Conservation (phyloP, 441 rosid species). For the Mallotus japonicus region DNA sequence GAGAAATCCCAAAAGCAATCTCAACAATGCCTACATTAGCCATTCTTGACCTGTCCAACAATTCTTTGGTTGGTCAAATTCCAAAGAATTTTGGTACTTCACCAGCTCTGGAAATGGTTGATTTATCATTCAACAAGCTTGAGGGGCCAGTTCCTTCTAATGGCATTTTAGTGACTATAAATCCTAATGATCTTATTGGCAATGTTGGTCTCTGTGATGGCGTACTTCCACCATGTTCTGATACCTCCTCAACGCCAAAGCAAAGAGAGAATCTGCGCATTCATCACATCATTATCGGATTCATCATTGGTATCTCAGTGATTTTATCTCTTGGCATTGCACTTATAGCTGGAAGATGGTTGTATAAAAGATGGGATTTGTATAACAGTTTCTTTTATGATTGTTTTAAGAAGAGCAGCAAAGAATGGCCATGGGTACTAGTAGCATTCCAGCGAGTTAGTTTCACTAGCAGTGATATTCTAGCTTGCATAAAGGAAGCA, state of each 20-base stretch:
- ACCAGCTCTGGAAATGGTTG: constrained; percentile 68
- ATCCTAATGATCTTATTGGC: constrained; percentile 63
- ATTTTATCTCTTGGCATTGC: constrained; percentile 46
- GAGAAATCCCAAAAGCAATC: constrained; percentile 61
- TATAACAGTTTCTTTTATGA: constrained; percentile 45
- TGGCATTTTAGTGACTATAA: constrained; percentile 64
- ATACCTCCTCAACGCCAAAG: constrained; percentile 22
- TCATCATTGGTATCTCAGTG: constrained; percentile 53
- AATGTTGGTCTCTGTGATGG: constrained; percentile 72
- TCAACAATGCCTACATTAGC: constrained; percentile 77
- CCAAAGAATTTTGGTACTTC: constrained; percentile 66
- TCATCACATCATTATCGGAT: constrained; percentile 49
- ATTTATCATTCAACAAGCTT: constrained; percentile 69
- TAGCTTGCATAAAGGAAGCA: constrained; percentile 64
- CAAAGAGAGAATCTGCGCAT: constrained; percentile 35
- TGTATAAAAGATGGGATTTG: constrained; percentile 54
- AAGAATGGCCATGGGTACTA: constrained; percentile 87
- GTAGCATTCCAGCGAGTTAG: constrained; percentile 78
- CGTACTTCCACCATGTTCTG: constrained; percentile 61
- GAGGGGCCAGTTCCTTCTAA: constrained; percentile 71
- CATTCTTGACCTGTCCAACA: constrained; percentile 76
- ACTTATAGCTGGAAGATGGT: constrained; percentile 31
- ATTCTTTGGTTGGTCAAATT: constrained; percentile 60
- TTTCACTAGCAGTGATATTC: constrained; percentile 64
- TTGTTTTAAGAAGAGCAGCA: constrained; percentile 39